A percentile compares a stretch with the other conserved stretches of the same genome.
Evolutionary conservation across 2,329 filamentous ascomycete species (phyloP).

Genomic region (Trichoderma cornu-damae): DNA sequence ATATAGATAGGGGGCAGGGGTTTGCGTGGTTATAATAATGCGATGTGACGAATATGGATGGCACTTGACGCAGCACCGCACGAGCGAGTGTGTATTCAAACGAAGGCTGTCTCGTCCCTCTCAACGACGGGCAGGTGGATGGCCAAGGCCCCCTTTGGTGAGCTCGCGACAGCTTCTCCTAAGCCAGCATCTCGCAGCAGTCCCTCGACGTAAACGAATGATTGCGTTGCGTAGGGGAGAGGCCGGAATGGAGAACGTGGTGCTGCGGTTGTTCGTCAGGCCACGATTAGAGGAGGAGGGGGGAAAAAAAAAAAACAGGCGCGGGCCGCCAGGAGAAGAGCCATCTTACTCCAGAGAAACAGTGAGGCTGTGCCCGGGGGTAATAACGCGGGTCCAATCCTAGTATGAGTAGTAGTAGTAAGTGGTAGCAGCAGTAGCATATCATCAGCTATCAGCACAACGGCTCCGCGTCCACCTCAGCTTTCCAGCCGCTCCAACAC

Average conservation of each 20-base stretch:
- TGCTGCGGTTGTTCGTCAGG: conserved; percentile 3
- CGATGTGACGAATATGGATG: not conserved
- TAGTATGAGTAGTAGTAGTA: not conserved
- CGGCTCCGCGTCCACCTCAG: not conserved
- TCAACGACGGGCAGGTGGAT: not conserved
- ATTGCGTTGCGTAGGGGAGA: not conserved
- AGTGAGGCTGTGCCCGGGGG: conserved; percentile 17
- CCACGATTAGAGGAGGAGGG: not conserved
- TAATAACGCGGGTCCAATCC: conserved; percentile 2
- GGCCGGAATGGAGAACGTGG: conserved; percentile 1
- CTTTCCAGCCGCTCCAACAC: not conserved
- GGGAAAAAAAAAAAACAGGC: not conserved
- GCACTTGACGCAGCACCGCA: not conserved
- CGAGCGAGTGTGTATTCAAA: not conserved
- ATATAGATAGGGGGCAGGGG: not conserved
- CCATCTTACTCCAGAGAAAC: not conserved
- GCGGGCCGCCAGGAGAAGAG: not conserved
- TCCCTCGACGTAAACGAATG: not conserved
- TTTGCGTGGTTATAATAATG: not conserved
- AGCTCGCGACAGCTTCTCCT: not conserved
- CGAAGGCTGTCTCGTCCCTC: not conserved
- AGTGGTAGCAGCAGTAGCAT: not conserved
- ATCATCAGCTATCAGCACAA: not conserved
- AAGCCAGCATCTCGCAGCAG: conserved; percentile 5
- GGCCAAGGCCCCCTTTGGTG: not conserved